Base-by-base conservation (phyloP, 73 alveolate species). In the Breviolum minutum region DNA sequence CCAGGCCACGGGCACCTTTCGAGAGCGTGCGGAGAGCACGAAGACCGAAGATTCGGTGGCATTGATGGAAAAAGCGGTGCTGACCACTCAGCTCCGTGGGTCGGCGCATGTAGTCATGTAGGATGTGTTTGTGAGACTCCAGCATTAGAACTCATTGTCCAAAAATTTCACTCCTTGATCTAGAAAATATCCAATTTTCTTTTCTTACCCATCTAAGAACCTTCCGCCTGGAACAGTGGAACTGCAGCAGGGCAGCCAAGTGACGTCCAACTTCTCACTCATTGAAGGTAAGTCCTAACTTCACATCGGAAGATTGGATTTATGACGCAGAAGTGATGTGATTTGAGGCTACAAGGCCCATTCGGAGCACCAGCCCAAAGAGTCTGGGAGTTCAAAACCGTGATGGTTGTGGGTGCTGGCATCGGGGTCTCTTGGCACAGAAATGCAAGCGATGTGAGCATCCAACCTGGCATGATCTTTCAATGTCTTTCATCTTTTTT, bases 361-460 rank as follows among this genome's bases (percentile, higher is more conserved):
- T 88, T 88, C 69, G 95, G 95, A 12, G 95, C 95, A 9, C 95
- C 95, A 7, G 95, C 95, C 27, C 95, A 88, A 48, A 29, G 95
- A 11, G 95, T 88, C 61, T 88, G 95, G 95, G 95, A 88, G 95
- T 88, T 88, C 84, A 66, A 66, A 69, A 88, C 95, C 70, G 95
- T 88, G 60, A 88, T 88, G 95, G 95, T 88, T n/a, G 95, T 88
- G 54, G 95, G 95, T n/a, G 95, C 95, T 26, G 95, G 95, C 95
- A 88, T 88, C 85, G 95, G 95, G 8, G 95, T 79, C 66, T 64
- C 95, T 70, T 27, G 82, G 95, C 24, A 13, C 62, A 22, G 22
- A 20, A 62, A 17, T 29, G 32, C 91, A 16, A 8, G 90, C 90
- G 27, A 22, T 70, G 14, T 81, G 29, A 26, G 87, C 61, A 74